phyloP scores from a whole-genome alignment of 2,329 filamentous ascomycete genomes.

The Alternaria infectoria region DNA sequence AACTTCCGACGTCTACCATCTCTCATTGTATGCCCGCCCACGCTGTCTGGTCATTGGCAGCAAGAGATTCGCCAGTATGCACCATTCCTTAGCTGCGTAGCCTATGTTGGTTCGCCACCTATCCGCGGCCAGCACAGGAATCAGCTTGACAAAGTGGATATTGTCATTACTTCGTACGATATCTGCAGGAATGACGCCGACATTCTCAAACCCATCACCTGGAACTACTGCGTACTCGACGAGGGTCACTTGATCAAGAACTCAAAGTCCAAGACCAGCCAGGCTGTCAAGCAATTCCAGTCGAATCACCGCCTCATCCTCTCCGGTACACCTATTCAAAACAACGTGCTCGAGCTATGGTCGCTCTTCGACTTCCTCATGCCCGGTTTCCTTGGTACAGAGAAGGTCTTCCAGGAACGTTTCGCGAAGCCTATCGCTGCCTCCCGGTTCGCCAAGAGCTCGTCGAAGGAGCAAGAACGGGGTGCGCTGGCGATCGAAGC shows the following conservation, averaged over 20 bases:
- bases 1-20: conserved; percentile 85
- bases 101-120: conserved; percentile 87
- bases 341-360: conserved; percentile 96
- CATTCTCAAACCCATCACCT: conserved; percentile 78
- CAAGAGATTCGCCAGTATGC: conserved; percentile 96
- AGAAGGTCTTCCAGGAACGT: conserved; percentile 95
- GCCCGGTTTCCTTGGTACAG: conserved; percentile 94
- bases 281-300: conserved; percentile 85
- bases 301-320: conserved; percentile 96
- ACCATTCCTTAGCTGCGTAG: conserved; percentile 86
- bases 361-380: conserved; percentile 98
- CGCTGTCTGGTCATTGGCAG: conserved; percentile 96
- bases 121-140: conserved; percentile 76
- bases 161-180: conserved; percentile 97
- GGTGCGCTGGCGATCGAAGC: conserved; percentile 96
- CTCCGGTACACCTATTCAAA: conserved; percentile 96
- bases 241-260: conserved; percentile 99
- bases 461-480: conserved; percentile 96
- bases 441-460: conserved; percentile 94
- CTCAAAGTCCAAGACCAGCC: conserved; percentile 92
- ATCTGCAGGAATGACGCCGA: conserved; percentile 97
- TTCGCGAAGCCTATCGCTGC: conserved; percentile 96
- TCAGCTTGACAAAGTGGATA: conserved; percentile 77
- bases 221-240: conserved; percentile 97
- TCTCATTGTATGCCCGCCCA: conserved; percentile 94